These are phyloP conservation scores for Cryphonectria radicalis DNA, from an alignment of 2,329 filamentous ascomycete genomes.

Conservation along the genomic window DNA sequence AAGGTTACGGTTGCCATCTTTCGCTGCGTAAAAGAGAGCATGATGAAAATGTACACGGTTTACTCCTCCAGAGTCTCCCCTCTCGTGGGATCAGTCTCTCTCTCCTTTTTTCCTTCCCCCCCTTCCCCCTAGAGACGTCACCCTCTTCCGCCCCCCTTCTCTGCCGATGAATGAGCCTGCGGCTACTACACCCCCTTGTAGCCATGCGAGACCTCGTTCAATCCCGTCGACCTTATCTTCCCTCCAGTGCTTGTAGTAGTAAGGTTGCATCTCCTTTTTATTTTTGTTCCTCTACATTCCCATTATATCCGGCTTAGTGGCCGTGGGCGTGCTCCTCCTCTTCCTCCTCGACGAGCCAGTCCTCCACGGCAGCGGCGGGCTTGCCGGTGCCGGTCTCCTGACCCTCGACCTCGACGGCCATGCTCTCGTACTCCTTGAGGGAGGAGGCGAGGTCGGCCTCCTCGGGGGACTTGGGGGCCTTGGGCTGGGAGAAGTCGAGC, in stretches of 20 bases:
- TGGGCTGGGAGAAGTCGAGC: constrained; percentile 81
- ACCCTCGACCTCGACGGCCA: constrained; percentile 94
- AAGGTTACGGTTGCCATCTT: constrained; percentile 25
- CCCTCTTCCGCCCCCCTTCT: constrained; percentile 13
- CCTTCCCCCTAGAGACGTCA: constrained; percentile 4
- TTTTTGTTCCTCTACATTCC: neutral
- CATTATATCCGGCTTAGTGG: constrained; percentile 48
- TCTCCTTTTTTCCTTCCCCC: neutral
- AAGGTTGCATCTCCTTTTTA: neutral
- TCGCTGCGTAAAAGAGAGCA: constrained; percentile 28
- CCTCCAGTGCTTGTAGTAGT: neutral
- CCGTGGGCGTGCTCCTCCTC: constrained; percentile 54
- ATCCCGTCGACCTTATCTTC: neutral
- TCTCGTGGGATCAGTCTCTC: constrained; percentile 8
- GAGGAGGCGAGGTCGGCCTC: constrained; percentile 91
- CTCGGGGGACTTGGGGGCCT: constrained; percentile 85
- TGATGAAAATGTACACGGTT: constrained; percentile 47
- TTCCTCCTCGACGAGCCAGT: constrained; percentile 86
- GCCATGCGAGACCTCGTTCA: neutral
- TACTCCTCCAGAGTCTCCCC: constrained; percentile 35
- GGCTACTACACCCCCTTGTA: neutral
- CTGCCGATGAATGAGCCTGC: constrained; percentile 5
- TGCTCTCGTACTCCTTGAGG: constrained; percentile 91
- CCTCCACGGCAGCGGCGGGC: constrained; percentile 59
- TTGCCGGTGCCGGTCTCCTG: constrained; percentile 67